These are phyloP conservation scores for Ashbya aceris DNA, from an alignment of 1,139 yeast genomes.

Conservation along the genomic window DNA sequence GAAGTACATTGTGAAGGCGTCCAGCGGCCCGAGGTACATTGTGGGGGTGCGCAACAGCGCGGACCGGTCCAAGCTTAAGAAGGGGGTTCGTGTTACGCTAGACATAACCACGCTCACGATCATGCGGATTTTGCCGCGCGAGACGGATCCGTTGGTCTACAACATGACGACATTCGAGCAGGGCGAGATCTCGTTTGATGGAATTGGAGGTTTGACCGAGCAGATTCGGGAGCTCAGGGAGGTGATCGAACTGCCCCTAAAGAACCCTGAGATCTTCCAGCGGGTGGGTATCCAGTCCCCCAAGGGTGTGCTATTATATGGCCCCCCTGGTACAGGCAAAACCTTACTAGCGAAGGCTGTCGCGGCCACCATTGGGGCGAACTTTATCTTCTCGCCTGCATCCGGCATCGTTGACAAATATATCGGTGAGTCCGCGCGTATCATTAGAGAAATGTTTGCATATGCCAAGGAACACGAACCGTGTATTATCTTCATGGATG, in stretches of 20 bases:
- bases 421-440: slow-evolving; percentile 95
- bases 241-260: slow-evolving; percentile 93
- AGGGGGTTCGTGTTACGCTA: slow-evolving; percentile 91
- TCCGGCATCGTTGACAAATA: slow-evolving; percentile 97
- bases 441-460: slow-evolving; percentile 96
- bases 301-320: slow-evolving; percentile 91
- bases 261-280: slow-evolving; percentile 90
- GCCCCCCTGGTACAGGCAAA: slow-evolving; percentile 99
- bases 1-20: slow-evolving; percentile 91
- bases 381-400: slow-evolving; percentile 95
- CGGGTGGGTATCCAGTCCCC: slow-evolving; percentile 98
- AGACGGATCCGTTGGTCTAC: slow-evolving; percentile 96
- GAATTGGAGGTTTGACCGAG: slow-evolving; percentile 94
- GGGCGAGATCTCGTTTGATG: slow-evolving; percentile 88
- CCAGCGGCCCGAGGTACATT: slow-evolving; percentile 94
- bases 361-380: slow-evolving; percentile 97
- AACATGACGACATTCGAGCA: slow-evolving; percentile 98
- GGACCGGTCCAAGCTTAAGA: slow-evolving; percentile 71
- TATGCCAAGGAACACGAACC: slow-evolving; percentile 98
- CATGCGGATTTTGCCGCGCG: slow-evolving; percentile 95
- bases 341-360: slow-evolving; percentile 94
- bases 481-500: slow-evolving; percentile 98
- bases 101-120: slow-evolving; percentile 98
- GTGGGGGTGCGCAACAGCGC: slow-evolving; percentile 96
- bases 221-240: slow-evolving; percentile 95